phyloP scores from a whole-genome alignment of 2,329 filamentous ascomycete species.

The Coniochaeta pulveracea region DNA sequence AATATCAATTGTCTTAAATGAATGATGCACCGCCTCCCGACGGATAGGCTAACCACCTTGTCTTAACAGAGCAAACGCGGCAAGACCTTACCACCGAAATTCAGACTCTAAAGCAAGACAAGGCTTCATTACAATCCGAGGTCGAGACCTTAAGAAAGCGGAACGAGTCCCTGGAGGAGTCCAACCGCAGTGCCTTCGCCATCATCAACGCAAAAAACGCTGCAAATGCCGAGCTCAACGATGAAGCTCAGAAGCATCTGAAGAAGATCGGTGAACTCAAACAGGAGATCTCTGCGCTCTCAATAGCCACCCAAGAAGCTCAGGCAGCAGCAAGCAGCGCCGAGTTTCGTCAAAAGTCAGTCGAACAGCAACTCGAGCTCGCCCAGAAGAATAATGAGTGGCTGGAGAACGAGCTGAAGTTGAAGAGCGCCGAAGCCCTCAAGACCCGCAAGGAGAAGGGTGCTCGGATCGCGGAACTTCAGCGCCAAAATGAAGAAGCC shows the following conservation, averaged over 20 bases:
- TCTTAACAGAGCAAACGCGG: slow-evolving; percentile 56
- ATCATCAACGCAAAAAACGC: slow-evolving; percentile 83
- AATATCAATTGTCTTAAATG: too few relatives aligned
- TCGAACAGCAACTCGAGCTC: slow-evolving; percentile 83
- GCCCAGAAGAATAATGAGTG: slow-evolving; percentile 87
- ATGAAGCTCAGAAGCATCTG: slow-evolving; percentile 81
- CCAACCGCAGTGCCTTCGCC: slow-evolving; percentile 81
- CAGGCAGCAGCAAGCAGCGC: slow-evolving; percentile 70
- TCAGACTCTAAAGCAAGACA: slow-evolving; percentile 63
- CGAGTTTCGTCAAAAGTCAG: slow-evolving; percentile 80
- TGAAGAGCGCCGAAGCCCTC: slow-evolving; percentile 74
- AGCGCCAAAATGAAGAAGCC: slow-evolving; percentile 79
- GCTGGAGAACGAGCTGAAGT: slow-evolving; percentile 85
- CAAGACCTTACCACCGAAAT: slow-evolving; percentile 73
- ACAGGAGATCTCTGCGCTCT: slow-evolving; percentile 69
- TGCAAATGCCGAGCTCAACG: slow-evolving; percentile 73
- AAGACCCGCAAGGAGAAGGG: slow-evolving; percentile 94
- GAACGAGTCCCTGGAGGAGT: slow-evolving; percentile 77
- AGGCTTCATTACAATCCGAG: slow-evolving; percentile 62
- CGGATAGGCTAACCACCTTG: slow-evolving; percentile 11
- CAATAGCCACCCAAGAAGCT: slow-evolving; percentile 74
- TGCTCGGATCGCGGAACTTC: slow-evolving; percentile 75
- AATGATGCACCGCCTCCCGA: background rate
- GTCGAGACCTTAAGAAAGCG: slow-evolving; percentile 69
- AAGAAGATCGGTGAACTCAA: slow-evolving; percentile 76